Base-by-base conservation (phyloP, 306 rosid genomes). In the Lablab purpureus region DNA sequence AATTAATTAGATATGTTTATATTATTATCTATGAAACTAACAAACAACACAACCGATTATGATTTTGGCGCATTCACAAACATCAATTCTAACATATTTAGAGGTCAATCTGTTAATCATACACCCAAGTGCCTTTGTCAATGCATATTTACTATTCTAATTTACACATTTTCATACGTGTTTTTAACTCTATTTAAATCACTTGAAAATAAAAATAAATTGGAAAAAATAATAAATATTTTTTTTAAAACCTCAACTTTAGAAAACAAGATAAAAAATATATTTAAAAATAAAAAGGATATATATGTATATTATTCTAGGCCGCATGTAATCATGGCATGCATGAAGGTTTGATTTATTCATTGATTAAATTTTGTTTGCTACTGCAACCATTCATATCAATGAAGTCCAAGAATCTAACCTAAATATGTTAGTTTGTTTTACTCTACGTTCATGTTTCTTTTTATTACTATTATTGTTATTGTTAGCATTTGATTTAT, bases 1-100 rank as follows among this genome's bases (percentile, higher is more conserved):
- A 34, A 56, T 34, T 34, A 34, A 34, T 34, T 34, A 34, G 6
- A 34, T 34, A 34, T 34, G 9, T 34, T 34, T 34, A 6, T 66
- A 27, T 65, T 78, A 47, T 66, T 83, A 73, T 79, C 30, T 60
- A 47, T 21, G 43, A 46, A 56, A 64, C 80, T 71, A 75, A 37
- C 77, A 75, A 71, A 82, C 84, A 82, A 34, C 40, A 6, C 40
- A 34, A 34, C 40, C 40, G 40, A 34, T 34, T 34, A 9, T 34
- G 40, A 34, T 34, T 34, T 34, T 34, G 40, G 40, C 40, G 6
- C 6, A 34, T 34, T 34, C 40, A 8, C 40, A 34, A 34, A 34
- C 6, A 6, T 6, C 40, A 34, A 54, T 46, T 49, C 56, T 73
- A 65, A 49, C 50, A 63, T 12, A 47, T 50, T 18, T 3, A 12